Evolutionary conservation across 2,329 filamentous ascomycete genomes (phyloP).

Genomic region (Aureobasidium sp.): DNA sequence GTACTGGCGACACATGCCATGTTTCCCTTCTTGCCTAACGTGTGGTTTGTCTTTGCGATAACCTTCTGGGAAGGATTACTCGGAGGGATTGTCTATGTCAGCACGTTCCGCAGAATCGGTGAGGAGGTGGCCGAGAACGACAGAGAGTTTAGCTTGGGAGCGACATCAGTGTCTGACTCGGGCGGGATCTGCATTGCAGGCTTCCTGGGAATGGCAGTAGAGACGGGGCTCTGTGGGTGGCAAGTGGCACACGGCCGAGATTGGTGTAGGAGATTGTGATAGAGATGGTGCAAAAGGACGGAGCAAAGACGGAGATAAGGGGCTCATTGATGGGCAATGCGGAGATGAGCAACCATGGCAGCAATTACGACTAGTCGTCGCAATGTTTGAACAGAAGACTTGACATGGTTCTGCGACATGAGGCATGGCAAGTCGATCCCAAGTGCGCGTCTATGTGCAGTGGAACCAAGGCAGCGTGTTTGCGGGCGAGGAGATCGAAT

Average conservation of each 20-base stretch:
- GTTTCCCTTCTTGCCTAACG: conserved; percentile 71
- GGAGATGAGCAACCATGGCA: conserved; percentile 12
- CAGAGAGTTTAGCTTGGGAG: conserved; percentile 83
- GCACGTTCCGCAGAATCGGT: conserved; percentile 90
- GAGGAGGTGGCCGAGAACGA: conserved; percentile 71
- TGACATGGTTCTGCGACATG: conserved; percentile 4
- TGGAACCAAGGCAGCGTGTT: conserved; percentile 95
- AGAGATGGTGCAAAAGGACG: background rate
- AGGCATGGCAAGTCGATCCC: conserved; percentile 38
- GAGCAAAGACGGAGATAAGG: conserved; percentile 2
- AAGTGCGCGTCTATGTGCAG: conserved; percentile 91
- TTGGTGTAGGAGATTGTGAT: conserved; percentile 48
- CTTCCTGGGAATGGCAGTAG: conserved; percentile 73
- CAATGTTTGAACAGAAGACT: no score
- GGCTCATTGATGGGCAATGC: background rate
- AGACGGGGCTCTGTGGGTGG: conserved; percentile 74
- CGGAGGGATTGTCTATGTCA: conserved; percentile 89
- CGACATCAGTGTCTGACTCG: conserved; percentile 87
- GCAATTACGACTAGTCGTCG: no score
- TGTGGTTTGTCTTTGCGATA: conserved; percentile 77
- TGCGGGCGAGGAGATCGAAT: conserved; percentile 91
- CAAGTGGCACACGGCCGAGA: conserved; percentile 75
- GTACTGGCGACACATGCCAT: conserved; percentile 71
- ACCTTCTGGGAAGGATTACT: conserved; percentile 93
- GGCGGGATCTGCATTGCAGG: conserved; percentile 85